phyloP scores from a whole-genome alignment of 2,329 filamentous ascomycete species.

The Cylindrodendrum hubeiense region DNA sequence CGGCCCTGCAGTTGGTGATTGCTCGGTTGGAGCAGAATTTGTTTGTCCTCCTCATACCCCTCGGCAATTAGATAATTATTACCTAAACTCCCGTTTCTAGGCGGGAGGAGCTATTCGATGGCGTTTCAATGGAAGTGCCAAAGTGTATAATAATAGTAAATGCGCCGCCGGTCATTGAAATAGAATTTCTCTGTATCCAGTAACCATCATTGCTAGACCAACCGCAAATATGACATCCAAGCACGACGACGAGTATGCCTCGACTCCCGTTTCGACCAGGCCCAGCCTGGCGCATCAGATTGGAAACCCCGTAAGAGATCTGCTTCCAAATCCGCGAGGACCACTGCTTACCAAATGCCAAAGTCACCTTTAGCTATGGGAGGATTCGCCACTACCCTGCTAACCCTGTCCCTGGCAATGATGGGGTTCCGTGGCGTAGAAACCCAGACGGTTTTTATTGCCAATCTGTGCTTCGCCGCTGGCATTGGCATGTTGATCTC shows the following conservation, averaged over 20 bases:
- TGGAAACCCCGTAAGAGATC: conserved; percentile 17
- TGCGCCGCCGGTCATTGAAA: neutral
- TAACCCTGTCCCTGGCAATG: conserved; percentile 64
- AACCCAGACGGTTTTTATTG: conserved; percentile 64
- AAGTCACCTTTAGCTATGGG: conserved; percentile 22
- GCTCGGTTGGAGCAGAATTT: neutral
- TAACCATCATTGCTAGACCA: neutral
- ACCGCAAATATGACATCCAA: conserved; percentile 2
- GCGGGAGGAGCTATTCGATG: neutral
- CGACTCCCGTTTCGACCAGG: conserved; percentile 4
- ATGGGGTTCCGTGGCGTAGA: conserved; percentile 68
- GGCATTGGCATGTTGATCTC: conserved; percentile 65
- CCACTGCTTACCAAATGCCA: neutral
- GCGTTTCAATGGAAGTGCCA: neutral
- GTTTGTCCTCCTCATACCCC: neutral
- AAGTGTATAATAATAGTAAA: conserved; percentile 3
- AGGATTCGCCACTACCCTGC: conserved; percentile 64
- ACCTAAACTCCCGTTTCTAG: conserved; percentile 3
- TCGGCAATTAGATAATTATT: conserved; percentile 16
- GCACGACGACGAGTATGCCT: conserved; percentile 1
- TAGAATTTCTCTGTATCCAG: neutral
- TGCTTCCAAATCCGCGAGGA: neutral
- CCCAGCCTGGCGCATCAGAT: conserved; percentile 7
- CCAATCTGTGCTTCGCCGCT: conserved; percentile 64
- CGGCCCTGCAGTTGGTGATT: neutral